Conservation (phyloP, 108 stramenopile genomes). For the Cafeteria roenbergensis region DNA sequence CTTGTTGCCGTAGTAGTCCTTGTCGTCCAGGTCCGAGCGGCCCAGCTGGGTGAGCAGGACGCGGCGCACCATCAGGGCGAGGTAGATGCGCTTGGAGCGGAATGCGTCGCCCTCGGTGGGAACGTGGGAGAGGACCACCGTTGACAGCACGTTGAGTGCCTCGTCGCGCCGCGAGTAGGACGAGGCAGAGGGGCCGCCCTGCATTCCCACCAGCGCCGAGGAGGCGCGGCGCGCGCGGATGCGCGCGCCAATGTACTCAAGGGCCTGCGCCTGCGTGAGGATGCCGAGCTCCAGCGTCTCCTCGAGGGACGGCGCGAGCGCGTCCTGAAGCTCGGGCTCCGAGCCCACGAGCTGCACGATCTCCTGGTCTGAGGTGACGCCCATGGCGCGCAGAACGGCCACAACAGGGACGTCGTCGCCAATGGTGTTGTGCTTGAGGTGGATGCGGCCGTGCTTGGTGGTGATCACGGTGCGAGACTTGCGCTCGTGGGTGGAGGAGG, state of each 20-base stretch:
- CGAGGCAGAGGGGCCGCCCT: background rate
- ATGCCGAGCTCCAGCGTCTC: slow-evolving; percentile 9
- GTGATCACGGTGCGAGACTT: slow-evolving; percentile 51
- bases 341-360: slow-evolving; percentile 67
- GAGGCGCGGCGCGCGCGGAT: background rate
- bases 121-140: slow-evolving; percentile 83
- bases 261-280: slow-evolving; percentile 15
- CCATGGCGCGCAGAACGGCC: slow-evolving; percentile 87
- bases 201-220: slow-evolving; percentile 1
- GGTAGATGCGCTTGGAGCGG: slow-evolving; percentile 72
- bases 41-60: slow-evolving; percentile 74
- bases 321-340: slow-evolving; percentile 67
- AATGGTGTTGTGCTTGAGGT: slow-evolving; percentile 80
- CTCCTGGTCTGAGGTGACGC: slow-evolving; percentile 79
- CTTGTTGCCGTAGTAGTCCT: slow-evolving; percentile 97
- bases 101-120: slow-evolving; percentile 76
- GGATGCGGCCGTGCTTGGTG: slow-evolving; percentile 3
- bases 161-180: slow-evolving; percentile 45
- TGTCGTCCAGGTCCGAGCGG: slow-evolving; percentile 72
- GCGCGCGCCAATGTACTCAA: slow-evolving; percentile 10
- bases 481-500: slow-evolving; percentile 77
- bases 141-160: slow-evolving; percentile 81
- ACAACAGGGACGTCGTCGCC: slow-evolving; percentile 93
- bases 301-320: slow-evolving; percentile 73
- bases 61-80: slow-evolving; percentile 78